phyloP scores from a whole-genome alignment of 805 yeast species.

The Lipomyces spencermartinsiae region DNA sequence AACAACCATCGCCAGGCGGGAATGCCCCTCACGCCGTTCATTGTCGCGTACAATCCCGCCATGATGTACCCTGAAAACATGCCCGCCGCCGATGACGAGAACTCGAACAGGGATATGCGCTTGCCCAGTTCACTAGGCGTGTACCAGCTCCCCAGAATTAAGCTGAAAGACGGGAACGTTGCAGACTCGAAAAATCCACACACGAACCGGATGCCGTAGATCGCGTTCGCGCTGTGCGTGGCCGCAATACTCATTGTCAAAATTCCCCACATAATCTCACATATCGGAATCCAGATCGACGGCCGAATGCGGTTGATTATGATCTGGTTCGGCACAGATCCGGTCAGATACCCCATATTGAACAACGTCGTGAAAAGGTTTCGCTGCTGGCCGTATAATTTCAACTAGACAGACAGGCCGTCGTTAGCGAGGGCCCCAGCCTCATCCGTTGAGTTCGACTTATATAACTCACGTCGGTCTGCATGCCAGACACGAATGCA shows the following conservation, averaged over 20 bases:
- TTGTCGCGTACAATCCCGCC: conserved; percentile 51
- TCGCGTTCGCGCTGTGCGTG: conserved; percentile 55
- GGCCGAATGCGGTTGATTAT: conserved; percentile 42
- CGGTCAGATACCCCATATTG: conserved; percentile 44
- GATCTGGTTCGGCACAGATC: conserved; percentile 46
- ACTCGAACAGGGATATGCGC: conserved; percentile 46
- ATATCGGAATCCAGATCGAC: conserved; percentile 53
- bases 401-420: conserved; percentile 41
- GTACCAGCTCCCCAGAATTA: conserved; percentile 60
- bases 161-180: conserved; percentile 56
- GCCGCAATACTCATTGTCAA: conserved; percentile 57
- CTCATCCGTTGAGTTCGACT: neutral
- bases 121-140: conserved; percentile 59
- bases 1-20: conserved; percentile 64
- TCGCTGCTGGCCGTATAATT: conserved; percentile 65
- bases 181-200: conserved; percentile 74
- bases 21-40: conserved; percentile 40
- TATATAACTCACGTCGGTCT: conserved; percentile 43
- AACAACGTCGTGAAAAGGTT: conserved; percentile 55
- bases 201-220: conserved; percentile 68
- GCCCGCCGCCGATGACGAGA: conserved; percentile 55
- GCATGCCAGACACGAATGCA: conserved; percentile 53
- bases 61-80: conserved; percentile 59
- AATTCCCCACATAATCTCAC: conserved; percentile 71
- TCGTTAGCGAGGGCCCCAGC: neutral